Evolutionary conservation across 2,329 filamentous ascomycete species (phyloP).

Genomic region (Fusarium mexicanum): DNA sequence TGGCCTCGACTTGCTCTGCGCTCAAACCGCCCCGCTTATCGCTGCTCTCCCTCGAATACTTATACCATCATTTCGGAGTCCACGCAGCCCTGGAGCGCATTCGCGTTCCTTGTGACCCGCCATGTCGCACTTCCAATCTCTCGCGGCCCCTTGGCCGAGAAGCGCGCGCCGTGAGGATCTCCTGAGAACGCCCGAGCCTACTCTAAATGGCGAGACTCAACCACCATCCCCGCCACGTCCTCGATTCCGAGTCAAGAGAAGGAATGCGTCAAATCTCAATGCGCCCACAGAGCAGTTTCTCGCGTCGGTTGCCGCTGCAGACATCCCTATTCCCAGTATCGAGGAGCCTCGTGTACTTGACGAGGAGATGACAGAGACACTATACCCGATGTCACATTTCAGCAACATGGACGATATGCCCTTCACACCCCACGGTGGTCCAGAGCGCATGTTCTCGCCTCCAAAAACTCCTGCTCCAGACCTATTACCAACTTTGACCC

Average conservation of each 20-base stretch:
- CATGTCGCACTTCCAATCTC: slow-evolving; percentile 60
- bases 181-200: slow-evolving; percentile 65
- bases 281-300: slow-evolving; percentile 73
- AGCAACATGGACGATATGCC: slow-evolving; percentile 47
- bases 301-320: slow-evolving; percentile 72
- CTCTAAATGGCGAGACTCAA: slow-evolving; percentile 47
- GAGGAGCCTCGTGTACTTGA: slow-evolving; percentile 62
- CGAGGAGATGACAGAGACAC: slow-evolving; percentile 55
- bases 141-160: slow-evolving; percentile 56
- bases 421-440: slow-evolving; percentile 44
- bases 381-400: slow-evolving; percentile 49
- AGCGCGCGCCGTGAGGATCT: slow-evolving; percentile 53
- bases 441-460: slow-evolving; percentile 59
- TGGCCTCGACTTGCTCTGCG: slow-evolving; percentile 26
- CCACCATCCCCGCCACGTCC: slow-evolving; percentile 62
- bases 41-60: slow-evolving; percentile 20
- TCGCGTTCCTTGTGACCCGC: slow-evolving; percentile 39
- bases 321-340: slow-evolving; percentile 72
- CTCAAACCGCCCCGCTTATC: slow-evolving; percentile 7
- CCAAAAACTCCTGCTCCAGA: slow-evolving; percentile 69
- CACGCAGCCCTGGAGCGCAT: slow-evolving; percentile 21
- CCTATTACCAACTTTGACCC: slow-evolving; percentile 54
- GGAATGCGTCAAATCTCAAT: slow-evolving; percentile 61
- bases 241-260: slow-evolving; percentile 65
- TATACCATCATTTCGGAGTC: slow-evolving; percentile 13